phyloP scores from a whole-genome alignment of 352 stramenopile genomes.

The Globisporangium perplexum region DNA sequence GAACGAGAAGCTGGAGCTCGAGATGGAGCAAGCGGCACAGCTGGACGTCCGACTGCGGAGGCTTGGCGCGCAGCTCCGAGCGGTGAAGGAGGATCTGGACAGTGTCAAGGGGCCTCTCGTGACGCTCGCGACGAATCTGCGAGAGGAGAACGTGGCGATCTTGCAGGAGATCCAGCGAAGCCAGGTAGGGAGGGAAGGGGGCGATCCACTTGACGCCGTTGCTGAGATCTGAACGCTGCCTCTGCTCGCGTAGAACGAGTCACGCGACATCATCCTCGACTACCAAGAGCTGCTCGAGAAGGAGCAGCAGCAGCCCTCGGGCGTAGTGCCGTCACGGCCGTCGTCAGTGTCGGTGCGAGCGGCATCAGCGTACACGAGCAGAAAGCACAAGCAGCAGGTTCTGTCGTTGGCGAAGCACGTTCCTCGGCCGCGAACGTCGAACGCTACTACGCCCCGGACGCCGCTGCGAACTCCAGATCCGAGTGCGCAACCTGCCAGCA shows the following conservation, averaged over 20 bases:
- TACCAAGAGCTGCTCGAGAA: slow-evolving; percentile 53
- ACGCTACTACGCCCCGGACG: neutral
- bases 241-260: slow-evolving; percentile 33
- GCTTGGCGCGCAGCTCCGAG: slow-evolving; percentile 17
- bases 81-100: slow-evolving; percentile 32
- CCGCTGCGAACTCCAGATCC: neutral
- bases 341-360: slow-evolving; percentile 21
- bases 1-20: slow-evolving; percentile 24
- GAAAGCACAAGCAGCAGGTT: slow-evolving; percentile 47
- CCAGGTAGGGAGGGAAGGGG: slow-evolving; percentile 37
- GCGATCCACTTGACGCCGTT: no score
- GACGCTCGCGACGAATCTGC: slow-evolving; percentile 50
- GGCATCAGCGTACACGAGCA: slow-evolving; percentile 16
- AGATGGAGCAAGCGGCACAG: slow-evolving; percentile 28
- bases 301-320: slow-evolving; percentile 21
- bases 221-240: neutral
- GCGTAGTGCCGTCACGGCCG: slow-evolving; percentile 22
- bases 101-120: slow-evolving; percentile 47
- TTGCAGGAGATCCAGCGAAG: slow-evolving; percentile 59
- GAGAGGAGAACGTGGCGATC: slow-evolving; percentile 66
- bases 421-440: slow-evolving; percentile 21
- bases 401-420: slow-evolving; percentile 17
- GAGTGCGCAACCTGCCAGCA: neutral
- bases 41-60: slow-evolving; percentile 29
- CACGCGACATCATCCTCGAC: slow-evolving; percentile 59